Percentiles rank a stretch among this genome's conserved stretches.
Evolutionary conservation across 257 asterid genomes (phyloP).

Genomic region (Datura wrightii): DNA sequence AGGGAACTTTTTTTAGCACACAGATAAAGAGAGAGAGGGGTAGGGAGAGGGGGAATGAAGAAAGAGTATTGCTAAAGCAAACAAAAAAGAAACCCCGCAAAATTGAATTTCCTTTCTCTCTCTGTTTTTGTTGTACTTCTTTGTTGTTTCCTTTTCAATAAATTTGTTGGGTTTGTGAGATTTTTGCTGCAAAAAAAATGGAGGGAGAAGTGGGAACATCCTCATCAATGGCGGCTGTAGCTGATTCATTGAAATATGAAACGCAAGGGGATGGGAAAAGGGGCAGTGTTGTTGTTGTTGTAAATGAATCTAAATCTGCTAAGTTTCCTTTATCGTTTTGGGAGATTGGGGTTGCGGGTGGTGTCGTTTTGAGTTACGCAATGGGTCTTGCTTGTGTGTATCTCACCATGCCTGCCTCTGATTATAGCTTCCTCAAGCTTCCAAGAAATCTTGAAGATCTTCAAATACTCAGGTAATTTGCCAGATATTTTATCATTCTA

Average conservation of each 20-base stretch:
- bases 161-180: conserved; percentile 11
- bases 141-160: conserved; percentile 13
- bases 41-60: not conserved
- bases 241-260: conserved; percentile 22
- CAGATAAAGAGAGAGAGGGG: conserved; percentile 33
- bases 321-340: conserved; percentile 66
- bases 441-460: conserved; percentile 88
- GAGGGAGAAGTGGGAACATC: conserved; percentile 39
- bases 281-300: conserved; percentile 28
- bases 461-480: conserved; percentile 73
- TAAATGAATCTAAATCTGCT: conserved; percentile 36
- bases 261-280: not conserved
- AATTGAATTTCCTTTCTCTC: conserved; percentile 30
- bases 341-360: conserved; percentile 69
- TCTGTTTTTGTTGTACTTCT: not conserved
- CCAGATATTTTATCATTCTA: too few relatives aligned
- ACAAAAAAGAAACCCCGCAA: conserved; percentile 35
- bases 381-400: conserved; percentile 69
- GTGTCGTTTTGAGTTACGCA: conserved; percentile 73
- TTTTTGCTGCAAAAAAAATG: conserved; percentile 40
- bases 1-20: not conserved
- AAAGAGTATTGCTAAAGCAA: conserved; percentile 47
- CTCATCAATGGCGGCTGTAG: conserved; percentile 16
- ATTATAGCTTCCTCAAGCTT: conserved; percentile 91
- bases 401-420: conserved; percentile 88